Evolutionary conservation across 345 rosid genomes (phyloP), one percentile per base, ranked within the genome.

Genomic region (Lepidium sativum): DNA sequence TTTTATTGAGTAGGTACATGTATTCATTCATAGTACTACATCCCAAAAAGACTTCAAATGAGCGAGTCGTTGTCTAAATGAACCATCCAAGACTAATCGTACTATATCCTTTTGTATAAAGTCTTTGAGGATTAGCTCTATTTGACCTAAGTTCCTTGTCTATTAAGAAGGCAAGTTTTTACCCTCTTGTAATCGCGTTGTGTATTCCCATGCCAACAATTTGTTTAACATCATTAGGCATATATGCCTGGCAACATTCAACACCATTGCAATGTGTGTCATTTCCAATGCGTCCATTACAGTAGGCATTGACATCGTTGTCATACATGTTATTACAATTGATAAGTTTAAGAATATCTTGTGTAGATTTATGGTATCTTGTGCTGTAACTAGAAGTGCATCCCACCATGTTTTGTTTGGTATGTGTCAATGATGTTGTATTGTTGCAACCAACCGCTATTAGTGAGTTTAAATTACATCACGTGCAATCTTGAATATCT

Each of bases 231-330:
- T 0, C 12, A 5, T 7, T 6, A 5, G 78, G 72, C 15, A 78
- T 63, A 0, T 53, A 0, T 3, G 60, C 39, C 18, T 71, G 52
- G 48, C 85, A 81, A 18, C 80, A 81, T 4, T 72, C 67, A 1
- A 60, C 15, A 3, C 76, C 77, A 3, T 72, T 27, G 67, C 79
- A 78, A 20, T 20, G 2, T 20, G 21, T 20, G 1, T 2, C 1
- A 8, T 4, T 14, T 31, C 8, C 21, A 14, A 9, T 8, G 3
- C 1, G 0, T 42, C 6, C 47, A 15, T 8, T 17, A 7, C 49
- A 44, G 25, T 23, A 23, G 2, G n/a, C n/a, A n/a, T 23, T 4
- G 25, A 1, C 0, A 4, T 23, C 4, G 4, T 23, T 1, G 25
- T 4, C 4, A 23, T 23, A 0, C 3, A 3, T 1, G 4, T 0